Conservation (phyloP, 371 early-diverging fungal species). For the Mucor velutinosus region DNA sequence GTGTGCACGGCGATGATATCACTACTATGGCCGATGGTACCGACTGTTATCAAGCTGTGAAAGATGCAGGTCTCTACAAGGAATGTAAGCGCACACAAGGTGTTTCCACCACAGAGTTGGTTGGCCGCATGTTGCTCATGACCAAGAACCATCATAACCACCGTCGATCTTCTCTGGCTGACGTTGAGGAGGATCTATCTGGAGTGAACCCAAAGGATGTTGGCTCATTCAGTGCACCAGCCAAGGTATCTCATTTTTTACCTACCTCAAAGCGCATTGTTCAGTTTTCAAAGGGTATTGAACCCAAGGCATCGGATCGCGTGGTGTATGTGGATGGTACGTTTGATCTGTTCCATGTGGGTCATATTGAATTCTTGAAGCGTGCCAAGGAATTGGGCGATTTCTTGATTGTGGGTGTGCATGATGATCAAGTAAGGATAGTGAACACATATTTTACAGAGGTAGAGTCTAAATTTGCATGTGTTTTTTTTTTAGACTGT, state of each 20-base stretch:
- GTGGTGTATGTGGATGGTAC: constrained; percentile 96
- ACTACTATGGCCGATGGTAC: constrained; percentile 93
- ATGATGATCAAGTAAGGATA: constrained; percentile 75
- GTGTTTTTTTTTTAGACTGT: constrained; percentile 59
- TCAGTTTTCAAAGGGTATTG: constrained; percentile 84
- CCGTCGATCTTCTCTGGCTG: constrained; percentile 30
- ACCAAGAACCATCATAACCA: constrained; percentile 85
- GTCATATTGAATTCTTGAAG: constrained; percentile 93
- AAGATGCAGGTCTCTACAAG: constrained; percentile 91
- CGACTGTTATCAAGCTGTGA: constrained; percentile 94
- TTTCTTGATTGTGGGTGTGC: constrained; percentile 92
- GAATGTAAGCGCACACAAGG: constrained; percentile 95
- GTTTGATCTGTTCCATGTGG: constrained; percentile 96
- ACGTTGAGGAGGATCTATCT: constrained; percentile 47
- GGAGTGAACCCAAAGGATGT: constrained; percentile 67
- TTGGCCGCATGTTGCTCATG: constrained; percentile 94
- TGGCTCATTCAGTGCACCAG: constrained; percentile 47
- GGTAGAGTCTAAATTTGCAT: neutral
- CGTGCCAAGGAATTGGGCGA: constrained; percentile 86
- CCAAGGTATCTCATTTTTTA: constrained; percentile 81
- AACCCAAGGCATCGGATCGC: constrained; percentile 66
- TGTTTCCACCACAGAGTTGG: constrained; percentile 94
- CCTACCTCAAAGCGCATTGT: constrained; percentile 86
- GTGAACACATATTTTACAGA: neutral
- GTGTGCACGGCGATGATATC: constrained; percentile 96